Percentiles rank a stretch among this genome's conserved stretches.
Evolutionary conservation across 2,329 filamentous ascomycete genomes (phyloP).

Genomic region (Verticillium nubilum): DNA sequence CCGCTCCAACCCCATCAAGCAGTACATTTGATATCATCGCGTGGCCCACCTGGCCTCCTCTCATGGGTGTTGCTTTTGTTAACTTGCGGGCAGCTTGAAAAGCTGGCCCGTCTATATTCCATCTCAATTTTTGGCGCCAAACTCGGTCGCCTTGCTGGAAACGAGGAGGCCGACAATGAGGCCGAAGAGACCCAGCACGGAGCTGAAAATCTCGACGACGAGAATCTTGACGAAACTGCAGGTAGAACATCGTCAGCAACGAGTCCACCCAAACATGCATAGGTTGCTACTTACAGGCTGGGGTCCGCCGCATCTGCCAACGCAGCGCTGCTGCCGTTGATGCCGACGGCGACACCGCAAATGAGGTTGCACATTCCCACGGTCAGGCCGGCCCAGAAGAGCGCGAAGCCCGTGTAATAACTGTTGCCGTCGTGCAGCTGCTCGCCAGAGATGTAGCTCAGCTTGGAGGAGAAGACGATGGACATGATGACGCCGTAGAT

Average conservation of each 20-base stretch:
- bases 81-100: not conserved
- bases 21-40: conserved; percentile 4
- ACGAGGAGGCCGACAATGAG: conserved; percentile 91
- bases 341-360: conserved; percentile 93
- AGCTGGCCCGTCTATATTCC: not conserved
- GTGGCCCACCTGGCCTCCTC: not conserved
- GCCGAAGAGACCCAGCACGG: conserved; percentile 91
- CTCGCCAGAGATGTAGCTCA: conserved; percentile 60
- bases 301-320: conserved; percentile 92
- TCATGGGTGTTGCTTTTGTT: not conserved
- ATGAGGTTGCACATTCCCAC: conserved; percentile 95
- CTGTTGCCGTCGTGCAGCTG: conserved; percentile 68
- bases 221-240: conserved; percentile 94
- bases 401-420: conserved; percentile 89
- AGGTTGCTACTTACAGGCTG: conserved; percentile 60
- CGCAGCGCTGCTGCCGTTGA: conserved; percentile 95
- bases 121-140: conserved; percentile 35
- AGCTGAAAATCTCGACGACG: conserved; percentile 99
- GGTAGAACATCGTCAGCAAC: not conserved
- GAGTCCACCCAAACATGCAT: not conserved
- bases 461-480: conserved; percentile 92
- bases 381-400: conserved; percentile 94
- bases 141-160: conserved; percentile 75
- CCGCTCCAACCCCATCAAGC: conserved; percentile 3
- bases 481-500: conserved; percentile 99